Conservation (phyloP, 2,329 filamentous ascomycete genomes). For the Aspergillus fischeri region DNA sequence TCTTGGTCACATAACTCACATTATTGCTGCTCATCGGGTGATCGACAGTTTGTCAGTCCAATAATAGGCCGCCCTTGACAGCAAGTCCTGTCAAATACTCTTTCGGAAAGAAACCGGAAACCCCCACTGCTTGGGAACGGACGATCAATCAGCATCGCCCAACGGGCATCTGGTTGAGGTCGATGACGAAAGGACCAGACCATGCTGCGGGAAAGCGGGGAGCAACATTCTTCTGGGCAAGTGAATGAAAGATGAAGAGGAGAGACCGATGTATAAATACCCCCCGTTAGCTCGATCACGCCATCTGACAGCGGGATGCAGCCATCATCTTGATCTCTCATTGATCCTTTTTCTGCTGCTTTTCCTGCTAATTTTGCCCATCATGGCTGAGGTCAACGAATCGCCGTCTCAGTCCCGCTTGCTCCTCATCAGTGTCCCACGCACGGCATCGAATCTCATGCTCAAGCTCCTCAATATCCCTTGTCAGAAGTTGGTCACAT, state of each 20-base stretch:
- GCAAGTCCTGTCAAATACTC: not conserved
- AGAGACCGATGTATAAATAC: not conserved
- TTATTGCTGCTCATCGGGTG: not conserved
- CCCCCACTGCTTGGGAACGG: not conserved
- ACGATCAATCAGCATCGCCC: not conserved
- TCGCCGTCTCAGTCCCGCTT: conserved; percentile 10
- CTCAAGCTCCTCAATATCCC: conserved; percentile 27
- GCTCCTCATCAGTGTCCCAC: conserved; percentile 24
- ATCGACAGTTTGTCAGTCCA: not conserved
- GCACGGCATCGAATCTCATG: conserved; percentile 32
- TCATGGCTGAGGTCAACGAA: not conserved
- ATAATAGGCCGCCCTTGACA: not conserved
- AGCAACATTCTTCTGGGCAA: too few species aligned
- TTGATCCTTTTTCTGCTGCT: conserved; percentile 1
- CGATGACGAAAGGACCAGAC: too few species aligned
- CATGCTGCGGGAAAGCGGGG: too few species aligned
- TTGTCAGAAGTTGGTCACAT: conserved; percentile 19
- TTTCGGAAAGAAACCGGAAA: not conserved
- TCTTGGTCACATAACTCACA: too few species aligned
- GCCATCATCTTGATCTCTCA: conserved; percentile 4
- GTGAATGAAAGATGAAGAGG: too few species aligned
- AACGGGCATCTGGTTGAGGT: too few species aligned
- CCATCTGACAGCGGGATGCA: conserved; percentile 3
- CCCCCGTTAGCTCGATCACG: not conserved
- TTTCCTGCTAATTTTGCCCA: not conserved